Conservation (phyloP, 148 eudicot genomes). For the Bassia scoparia region DNA sequence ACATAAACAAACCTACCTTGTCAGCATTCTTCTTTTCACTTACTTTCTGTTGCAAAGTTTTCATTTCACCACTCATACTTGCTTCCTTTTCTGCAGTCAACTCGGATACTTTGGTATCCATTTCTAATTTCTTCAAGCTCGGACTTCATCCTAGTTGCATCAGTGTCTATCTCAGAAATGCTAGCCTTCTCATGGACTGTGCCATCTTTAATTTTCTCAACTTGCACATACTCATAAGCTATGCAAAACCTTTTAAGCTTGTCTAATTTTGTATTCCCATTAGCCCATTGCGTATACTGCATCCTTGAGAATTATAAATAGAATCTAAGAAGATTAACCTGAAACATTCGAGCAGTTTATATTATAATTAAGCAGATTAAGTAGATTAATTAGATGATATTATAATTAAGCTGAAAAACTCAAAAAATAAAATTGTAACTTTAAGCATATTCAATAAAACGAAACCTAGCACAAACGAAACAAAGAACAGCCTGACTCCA, state of each 20-base stretch:
- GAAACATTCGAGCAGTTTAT: too few species aligned
- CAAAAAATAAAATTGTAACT: too few species aligned
- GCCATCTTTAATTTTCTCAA: constrained; percentile 74
- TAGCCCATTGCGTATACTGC: constrained; percentile 99
- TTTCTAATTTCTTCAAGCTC: constrained; percentile 71
- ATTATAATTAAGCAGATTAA: too few species aligned
- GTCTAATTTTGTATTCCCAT: constrained; percentile 84
- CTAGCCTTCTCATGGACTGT: constrained; percentile 56
- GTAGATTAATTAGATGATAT: too few species aligned
- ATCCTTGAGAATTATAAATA: too few species aligned
- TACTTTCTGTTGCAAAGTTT: constrained; percentile 64
- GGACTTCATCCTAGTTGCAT: constrained; percentile 39
- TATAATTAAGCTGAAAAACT: too few species aligned
- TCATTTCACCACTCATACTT: constrained; percentile 82
- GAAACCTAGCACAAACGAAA: too few species aligned
- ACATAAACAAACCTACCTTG: constrained; percentile 45
- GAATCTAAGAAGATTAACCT: too few species aligned
- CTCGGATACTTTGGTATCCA: constrained; percentile 61
- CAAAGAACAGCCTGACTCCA: too few species aligned
- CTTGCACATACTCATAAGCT: constrained; percentile 85
- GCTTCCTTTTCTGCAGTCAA: constrained; percentile 81
- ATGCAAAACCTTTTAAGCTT: constrained; percentile 85
- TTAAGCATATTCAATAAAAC: too few species aligned
- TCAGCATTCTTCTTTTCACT: constrained; percentile 61
- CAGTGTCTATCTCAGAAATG: constrained; percentile 55